phyloP scores from a whole-genome alignment of 352 stramenopile genomes.

The Phytophthora macrochlamydospora region DNA sequence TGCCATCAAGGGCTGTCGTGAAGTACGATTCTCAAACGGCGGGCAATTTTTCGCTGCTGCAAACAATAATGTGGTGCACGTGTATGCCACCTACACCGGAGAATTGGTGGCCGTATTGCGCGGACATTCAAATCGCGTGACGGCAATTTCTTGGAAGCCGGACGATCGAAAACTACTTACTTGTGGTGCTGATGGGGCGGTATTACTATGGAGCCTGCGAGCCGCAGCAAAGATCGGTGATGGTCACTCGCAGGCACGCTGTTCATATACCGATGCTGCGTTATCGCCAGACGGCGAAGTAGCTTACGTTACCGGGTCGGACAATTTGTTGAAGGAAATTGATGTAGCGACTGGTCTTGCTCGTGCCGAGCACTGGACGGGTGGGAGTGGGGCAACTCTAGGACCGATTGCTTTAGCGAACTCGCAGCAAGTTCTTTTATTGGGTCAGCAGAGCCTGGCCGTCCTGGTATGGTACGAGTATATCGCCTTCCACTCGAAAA shows the following conservation, averaged over 20 bases:
- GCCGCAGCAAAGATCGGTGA: slow-evolving; percentile 79
- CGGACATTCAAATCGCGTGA: slow-evolving; percentile 84
- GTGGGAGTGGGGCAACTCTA: slow-evolving; percentile 37
- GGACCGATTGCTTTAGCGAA: slow-evolving; percentile 84
- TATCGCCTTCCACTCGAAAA: slow-evolving; percentile 78
- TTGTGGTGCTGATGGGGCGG: slow-evolving; percentile 75
- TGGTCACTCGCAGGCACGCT: slow-evolving; percentile 76
- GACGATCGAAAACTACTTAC: slow-evolving; percentile 80
- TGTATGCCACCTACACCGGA: slow-evolving; percentile 83
- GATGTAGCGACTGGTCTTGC: slow-evolving; percentile 73
- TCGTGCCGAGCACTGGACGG: slow-evolving; percentile 63
- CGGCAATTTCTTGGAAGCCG: slow-evolving; percentile 79
- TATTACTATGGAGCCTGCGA: slow-evolving; percentile 81
- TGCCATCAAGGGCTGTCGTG: slow-evolving; percentile 90
- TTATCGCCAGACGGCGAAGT: slow-evolving; percentile 67
- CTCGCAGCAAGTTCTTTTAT: slow-evolving; percentile 92
- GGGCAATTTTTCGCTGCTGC: slow-evolving; percentile 91
- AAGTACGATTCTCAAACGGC: slow-evolving; percentile 91
- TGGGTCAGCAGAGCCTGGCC: slow-evolving; percentile 74
- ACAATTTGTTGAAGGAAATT: slow-evolving; percentile 90
- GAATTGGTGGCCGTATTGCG: slow-evolving; percentile 73
- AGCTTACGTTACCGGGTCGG: slow-evolving; percentile 91
- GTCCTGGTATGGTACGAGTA: slow-evolving; percentile 70
- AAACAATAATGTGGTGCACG: slow-evolving; percentile 90
- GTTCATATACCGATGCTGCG: slow-evolving; percentile 71